These are phyloP conservation scores for Nelumbo lutea DNA, from an alignment of 164 flowering plant genomes.

Conservation along the genomic window DNA sequence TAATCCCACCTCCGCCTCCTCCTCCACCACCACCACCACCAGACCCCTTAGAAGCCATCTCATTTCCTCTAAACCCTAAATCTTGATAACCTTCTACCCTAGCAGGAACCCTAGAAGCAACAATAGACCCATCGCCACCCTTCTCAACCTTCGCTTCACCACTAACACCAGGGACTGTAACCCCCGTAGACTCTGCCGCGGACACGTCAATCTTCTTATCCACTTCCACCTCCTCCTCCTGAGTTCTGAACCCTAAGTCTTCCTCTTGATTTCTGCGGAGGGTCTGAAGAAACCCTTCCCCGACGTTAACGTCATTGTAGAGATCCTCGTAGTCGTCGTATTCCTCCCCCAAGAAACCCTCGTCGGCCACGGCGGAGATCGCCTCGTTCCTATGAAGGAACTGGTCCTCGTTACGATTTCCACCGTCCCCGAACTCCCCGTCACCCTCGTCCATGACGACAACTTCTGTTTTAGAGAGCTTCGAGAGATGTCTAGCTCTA, in stretches of 20 bases:
- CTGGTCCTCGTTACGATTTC: conserved; percentile 41
- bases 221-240: conserved; percentile 23
- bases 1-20: conserved; percentile 47
- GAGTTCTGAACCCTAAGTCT: conserved; percentile 31
- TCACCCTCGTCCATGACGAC: conserved; percentile 50
- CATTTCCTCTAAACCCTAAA: conserved; percentile 40
- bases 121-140: conserved; percentile 17
- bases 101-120: conserved; percentile 22
- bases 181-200: conserved; percentile 10
- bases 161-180: conserved; percentile 25
- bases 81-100: conserved; percentile 28
- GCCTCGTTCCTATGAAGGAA: conserved; percentile 64
- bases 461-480: conserved; percentile 2
- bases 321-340: conserved; percentile 87
- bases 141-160: conserved; percentile 21
- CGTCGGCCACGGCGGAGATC: conserved; percentile 76
- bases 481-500: background rate
- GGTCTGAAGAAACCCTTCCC: conserved; percentile 69
- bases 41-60: conserved; percentile 19
- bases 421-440: conserved; percentile 31
- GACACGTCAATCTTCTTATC: conserved; percentile 15
- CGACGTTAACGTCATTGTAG: conserved; percentile 85
- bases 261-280: conserved; percentile 38
- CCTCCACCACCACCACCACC: conserved; percentile 4
- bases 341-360: conserved; percentile 61